Base-by-base conservation (phyloP, 352 stramenopile genomes). In the Aphanomyces euteiches region DNA sequence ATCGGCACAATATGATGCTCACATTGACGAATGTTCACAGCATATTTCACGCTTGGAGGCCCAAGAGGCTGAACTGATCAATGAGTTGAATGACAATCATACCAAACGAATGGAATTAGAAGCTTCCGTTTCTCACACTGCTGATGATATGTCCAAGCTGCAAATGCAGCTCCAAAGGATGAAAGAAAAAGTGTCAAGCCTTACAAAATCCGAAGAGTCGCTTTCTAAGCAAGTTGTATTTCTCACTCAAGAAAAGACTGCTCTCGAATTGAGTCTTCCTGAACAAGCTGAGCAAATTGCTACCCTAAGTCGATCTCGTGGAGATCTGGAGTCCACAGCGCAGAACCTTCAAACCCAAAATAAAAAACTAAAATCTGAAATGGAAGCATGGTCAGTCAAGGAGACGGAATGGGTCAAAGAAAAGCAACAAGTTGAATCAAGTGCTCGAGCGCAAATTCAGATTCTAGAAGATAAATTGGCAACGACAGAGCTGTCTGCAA, bases 131-230 rank as follows among this genome's bases (percentile, higher is more conserved):
- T 28, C 28, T 5, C 21, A 61, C 19, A 39, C 39, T 19, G 47
- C 56, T 7, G 34, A 70, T 41, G 19, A 70, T 13, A 54, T 61
- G 13, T 7, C 19, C 8, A 39, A 10, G 12, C 37, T 70, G 5
- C 53, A 70, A 36, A 39, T 19, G 47, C 64, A 63, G 10, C 47
- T 70, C 17, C 34, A 61, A 15, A 47, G 53, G 54, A 63, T 70
- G 40, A 70, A 70, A 34, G 64, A 70, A 3, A 70, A 70, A 56
- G 64, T 70, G 43, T 43, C 53, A 39, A 37, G 47, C 21, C 47
- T 70, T 7, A 40, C 17, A 8, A 21, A 38, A 40, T 53, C 48
- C 17, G 43, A 70, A 34, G 40, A 63, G 3, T 7, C 38, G 10
- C 12, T 70, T 19, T 47, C 36, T 1, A 38, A 37, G 36, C 36